A percentile compares a stretch with the other conserved stretches of the same genome.
Conservation (phyloP, 1,139 yeast species). For the Wickerhamomyces sp. region DNA sequence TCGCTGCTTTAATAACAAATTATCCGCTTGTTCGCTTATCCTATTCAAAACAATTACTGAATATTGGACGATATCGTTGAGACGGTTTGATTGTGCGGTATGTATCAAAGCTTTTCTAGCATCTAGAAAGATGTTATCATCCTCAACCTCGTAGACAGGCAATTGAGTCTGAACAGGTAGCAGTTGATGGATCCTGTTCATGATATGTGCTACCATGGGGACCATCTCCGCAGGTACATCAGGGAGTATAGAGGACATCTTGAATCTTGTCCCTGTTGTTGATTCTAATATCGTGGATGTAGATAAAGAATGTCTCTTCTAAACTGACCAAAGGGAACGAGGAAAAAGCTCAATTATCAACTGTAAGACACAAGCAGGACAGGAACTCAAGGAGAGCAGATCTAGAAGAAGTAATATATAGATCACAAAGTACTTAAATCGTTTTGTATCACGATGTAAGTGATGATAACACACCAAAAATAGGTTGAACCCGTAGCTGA, state of each 20-base stretch:
- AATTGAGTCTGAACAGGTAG: conserved; percentile 21
- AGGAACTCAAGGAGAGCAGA: too few relatives aligned
- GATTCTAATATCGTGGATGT: not conserved
- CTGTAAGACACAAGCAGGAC: too few relatives aligned
- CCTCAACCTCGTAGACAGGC: conserved; percentile 24
- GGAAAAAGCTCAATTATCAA: not conserved
- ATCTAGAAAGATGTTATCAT: conserved; percentile 18
- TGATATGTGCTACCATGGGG: conserved; percentile 19
- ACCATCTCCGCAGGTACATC: conserved; percentile 6
- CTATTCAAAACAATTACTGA: conserved; percentile 15
- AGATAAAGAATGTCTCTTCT: not conserved
- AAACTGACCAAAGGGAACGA: not conserved
- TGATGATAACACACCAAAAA: too few relatives aligned
- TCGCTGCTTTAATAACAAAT: conserved; percentile 25
- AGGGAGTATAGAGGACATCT: conserved; percentile 9
- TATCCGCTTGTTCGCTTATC: conserved; percentile 21
- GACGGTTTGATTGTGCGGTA: conserved; percentile 17
- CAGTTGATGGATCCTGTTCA: conserved; percentile 15
- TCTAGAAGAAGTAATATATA: too few relatives aligned
- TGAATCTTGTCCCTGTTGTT: not conserved
- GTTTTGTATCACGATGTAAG: too few relatives aligned
- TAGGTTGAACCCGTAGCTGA: too few relatives aligned
- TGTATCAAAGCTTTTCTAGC: conserved; percentile 22
- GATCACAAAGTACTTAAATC: too few relatives aligned
- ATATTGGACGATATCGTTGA: conserved; percentile 17